A percentile compares a stretch with the other conserved stretches of the same genome.
These are phyloP conservation scores for Paragyromitra xinjiangensis DNA, from an alignment of 495 filamentous ascomycete genomes.

Conservation along the genomic window DNA sequence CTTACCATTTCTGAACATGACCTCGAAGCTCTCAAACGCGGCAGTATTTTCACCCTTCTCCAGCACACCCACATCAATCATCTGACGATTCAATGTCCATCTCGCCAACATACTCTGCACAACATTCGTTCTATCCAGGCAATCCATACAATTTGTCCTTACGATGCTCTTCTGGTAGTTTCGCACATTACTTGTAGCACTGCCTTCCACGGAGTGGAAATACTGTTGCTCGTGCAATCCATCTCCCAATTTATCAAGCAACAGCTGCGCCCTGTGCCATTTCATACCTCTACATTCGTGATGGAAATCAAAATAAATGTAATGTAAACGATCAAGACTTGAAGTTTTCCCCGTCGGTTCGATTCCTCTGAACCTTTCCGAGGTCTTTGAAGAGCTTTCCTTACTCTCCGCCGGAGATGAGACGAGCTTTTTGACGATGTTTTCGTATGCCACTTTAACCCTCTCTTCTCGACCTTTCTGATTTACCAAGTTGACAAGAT, in stretches of 20 bases:
- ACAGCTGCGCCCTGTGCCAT: constrained; percentile 90
- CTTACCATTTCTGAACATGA: constrained; percentile 85
- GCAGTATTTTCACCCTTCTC: constrained; percentile 74
- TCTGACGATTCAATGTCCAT: constrained; percentile 84
- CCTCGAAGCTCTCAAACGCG: constrained; percentile 81
- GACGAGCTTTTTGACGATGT: constrained; percentile 81
- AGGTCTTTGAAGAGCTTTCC: constrained; percentile 68
- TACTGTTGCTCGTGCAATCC: constrained; percentile 81
- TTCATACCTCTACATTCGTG: constrained; percentile 93
- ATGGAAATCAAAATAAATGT: constrained; percentile 98
- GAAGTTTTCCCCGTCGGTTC: constrained; percentile 71
- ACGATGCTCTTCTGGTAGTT: constrained; percentile 84
- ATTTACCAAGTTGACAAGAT: constrained; percentile 95
- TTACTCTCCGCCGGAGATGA: constrained; percentile 71
- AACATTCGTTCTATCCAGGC: constrained; percentile 95
- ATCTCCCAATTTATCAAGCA: constrained; percentile 81
- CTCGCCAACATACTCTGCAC: constrained; percentile 95
- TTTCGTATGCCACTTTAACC: constrained; percentile 92
- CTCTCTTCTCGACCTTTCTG: constrained; percentile 88
- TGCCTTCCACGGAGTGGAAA: constrained; percentile 81
- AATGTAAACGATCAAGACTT: constrained; percentile 84
- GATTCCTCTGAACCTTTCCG: constrained; percentile 82
- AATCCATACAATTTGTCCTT: constrained; percentile 99
- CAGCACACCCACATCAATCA: constrained; percentile 83
- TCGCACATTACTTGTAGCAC: constrained; percentile 61